Evolutionary conservation across 1,284 basidiomycete species (phyloP).

Genomic region (Puccinia triticina): DNA sequence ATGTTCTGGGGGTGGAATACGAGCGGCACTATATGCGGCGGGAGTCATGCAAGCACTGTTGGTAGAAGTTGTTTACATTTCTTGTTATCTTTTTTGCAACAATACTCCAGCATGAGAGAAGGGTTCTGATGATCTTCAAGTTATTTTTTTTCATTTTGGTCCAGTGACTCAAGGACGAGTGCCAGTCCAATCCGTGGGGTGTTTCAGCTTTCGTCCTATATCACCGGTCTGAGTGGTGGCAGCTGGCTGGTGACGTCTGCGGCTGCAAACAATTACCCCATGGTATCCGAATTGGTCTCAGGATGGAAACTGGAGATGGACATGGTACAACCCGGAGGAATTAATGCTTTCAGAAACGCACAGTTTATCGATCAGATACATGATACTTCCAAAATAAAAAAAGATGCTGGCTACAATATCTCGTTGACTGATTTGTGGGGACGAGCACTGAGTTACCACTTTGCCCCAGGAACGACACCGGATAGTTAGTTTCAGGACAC

Average conservation of each 20-base stretch:
- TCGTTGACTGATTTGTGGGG: constrained; percentile 45
- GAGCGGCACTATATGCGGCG: constrained; percentile 36
- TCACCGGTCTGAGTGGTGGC: constrained; percentile 37
- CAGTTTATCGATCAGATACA: constrained; percentile 16
- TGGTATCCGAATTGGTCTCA: constrained; percentile 6
- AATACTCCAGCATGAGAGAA: not conserved
- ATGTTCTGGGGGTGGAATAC: constrained; percentile 33
- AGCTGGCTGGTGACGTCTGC: constrained; percentile 29
- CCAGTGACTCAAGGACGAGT: constrained; percentile 33
- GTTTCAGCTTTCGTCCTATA: constrained; percentile 21
- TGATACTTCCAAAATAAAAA: constrained; percentile 29
- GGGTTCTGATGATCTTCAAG: not conserved
- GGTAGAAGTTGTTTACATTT: not conserved
- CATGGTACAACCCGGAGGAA: constrained; percentile 32
- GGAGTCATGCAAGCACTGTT: constrained; percentile 40
- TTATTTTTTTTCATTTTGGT: not conserved
- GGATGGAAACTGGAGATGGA: constrained; percentile 29
- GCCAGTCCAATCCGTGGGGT: constrained; percentile 34
- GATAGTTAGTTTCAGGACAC: constrained; percentile 21
- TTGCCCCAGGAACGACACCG: constrained; percentile 37
- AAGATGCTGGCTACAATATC: constrained; percentile 25
- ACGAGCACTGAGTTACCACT: constrained; percentile 26
- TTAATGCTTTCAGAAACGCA: constrained; percentile 3
- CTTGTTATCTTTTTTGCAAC: not conserved
- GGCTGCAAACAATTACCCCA: constrained; percentile 22